Evolutionary conservation across 73 alveolate genomes (phyloP), one percentile per base, ranked within the genome.

Genomic region (Chromera velia): DNA sequence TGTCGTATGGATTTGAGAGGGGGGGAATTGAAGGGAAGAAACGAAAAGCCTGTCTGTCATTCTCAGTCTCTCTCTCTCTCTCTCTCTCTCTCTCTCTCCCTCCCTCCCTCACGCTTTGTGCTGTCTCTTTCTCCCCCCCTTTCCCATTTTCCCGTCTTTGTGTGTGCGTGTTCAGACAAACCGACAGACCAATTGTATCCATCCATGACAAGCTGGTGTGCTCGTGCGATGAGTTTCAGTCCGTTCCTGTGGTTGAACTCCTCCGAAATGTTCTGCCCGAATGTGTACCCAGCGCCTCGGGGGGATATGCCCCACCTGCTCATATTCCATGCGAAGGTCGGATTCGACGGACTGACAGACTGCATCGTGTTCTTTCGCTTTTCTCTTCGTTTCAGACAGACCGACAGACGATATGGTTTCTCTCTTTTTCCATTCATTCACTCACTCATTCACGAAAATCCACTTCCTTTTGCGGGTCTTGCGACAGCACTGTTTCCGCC

Each of bases 151-250:
- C n/a, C n/a, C n/a, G n/a, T n/a, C n/a, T n/a, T n/a, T n/a, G n/a
- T 40, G 55, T 4, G 55, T 40, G 55, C 55, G 55, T 4, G 4
- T 4, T 40, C 22, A 13, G 4, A 13, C 13, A 13, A 28, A 28
- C 49, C 80, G 67, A 75, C 90, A 75, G 81, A 70, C 93, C 96
- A 87, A 77, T 90, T 72, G 90, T 88, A 88, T 76, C 96, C 96
- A 64, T 88, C 91, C 91, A 86, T 85, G 73, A 88, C 90, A 33
- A 90, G 82, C 81, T 90, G 94, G 83, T 90, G 96, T 30, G 96
- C 96, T 33, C 96, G 82, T 34, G 91, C 86, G 32, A 90, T 85
- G 48, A 90, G 70, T 74, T 81, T 73, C 66, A 90, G 40, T 26
- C 70, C 86, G 89, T 90, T 90, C 34, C 81, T 70, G 75, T 80